Percentiles rank a stretch among this genome's conserved stretches.
Evolutionary conservation across 1,284 basidiomycete genomes (phyloP).

Genomic region (Ceratobasidium papillatum): DNA sequence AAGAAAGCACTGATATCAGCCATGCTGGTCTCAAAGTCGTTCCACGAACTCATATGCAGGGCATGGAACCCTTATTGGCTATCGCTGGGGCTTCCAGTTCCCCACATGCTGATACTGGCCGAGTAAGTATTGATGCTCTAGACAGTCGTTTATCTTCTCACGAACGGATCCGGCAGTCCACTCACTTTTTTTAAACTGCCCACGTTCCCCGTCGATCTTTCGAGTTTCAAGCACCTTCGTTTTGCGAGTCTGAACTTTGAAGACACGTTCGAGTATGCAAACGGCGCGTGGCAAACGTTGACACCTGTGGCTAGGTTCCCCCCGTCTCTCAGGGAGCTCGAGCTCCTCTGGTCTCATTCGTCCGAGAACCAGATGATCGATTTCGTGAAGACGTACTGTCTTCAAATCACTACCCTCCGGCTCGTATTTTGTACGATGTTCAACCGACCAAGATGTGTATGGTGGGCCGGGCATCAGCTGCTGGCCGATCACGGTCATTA

Average conservation of each 20-base stretch:
- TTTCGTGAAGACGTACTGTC: neutral
- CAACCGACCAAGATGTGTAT: slow-evolving; percentile 16
- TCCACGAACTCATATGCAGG: neutral
- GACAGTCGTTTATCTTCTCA: neutral
- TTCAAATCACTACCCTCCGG: neutral
- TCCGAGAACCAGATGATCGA: neutral
- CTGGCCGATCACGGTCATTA: slow-evolving; percentile 7
- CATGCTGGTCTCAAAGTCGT: neutral
- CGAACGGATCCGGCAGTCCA: neutral
- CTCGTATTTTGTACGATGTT: slow-evolving; percentile 29
- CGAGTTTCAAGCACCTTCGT: neutral
- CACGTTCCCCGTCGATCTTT: neutral
- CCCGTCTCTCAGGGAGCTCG: slow-evolving; percentile 5
- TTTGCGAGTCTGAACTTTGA: neutral
- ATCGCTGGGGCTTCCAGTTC: neutral
- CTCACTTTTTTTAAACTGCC: neutral
- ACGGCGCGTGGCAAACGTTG: neutral
- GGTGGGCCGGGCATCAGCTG: slow-evolving; percentile 7
- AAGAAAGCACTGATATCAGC: neutral
- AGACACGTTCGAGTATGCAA: neutral
- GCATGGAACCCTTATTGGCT: neutral
- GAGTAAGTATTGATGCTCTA: neutral
- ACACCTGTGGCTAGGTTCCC: neutral
- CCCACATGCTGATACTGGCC: neutral
- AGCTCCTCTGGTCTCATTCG: neutral